These are phyloP conservation scores for Clonostachys solani DNA, from an alignment of 2,329 filamentous ascomycete genomes.

Conservation along the genomic window DNA sequence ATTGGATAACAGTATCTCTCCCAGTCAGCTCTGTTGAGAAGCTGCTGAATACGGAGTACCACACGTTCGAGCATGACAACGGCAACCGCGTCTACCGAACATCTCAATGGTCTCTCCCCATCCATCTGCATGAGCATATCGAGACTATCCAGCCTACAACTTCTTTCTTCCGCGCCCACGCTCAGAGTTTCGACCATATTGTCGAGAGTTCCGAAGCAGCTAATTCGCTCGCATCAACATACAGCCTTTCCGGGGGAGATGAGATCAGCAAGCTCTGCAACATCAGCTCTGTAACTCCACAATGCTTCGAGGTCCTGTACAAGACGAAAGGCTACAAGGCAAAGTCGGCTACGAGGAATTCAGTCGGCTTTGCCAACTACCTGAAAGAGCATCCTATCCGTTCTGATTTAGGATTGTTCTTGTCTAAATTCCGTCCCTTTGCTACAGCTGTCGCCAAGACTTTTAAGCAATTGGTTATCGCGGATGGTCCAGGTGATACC, in stretches of 20 bases:
- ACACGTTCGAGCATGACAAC: constrained; percentile 1
- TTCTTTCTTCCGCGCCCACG: constrained; percentile 2
- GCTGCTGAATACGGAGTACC: constrained; percentile 1
- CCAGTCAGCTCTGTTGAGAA: neutral
- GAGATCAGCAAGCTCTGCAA: neutral
- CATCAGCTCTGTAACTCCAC: neutral
- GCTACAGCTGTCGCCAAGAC: constrained; percentile 1
- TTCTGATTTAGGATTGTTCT: neutral
- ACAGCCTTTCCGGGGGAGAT: neutral
- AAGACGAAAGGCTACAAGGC: constrained; percentile 2
- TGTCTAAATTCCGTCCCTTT: neutral
- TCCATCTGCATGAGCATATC: constrained; percentile 2
- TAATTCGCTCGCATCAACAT: neutral
- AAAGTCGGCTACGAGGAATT: neutral
- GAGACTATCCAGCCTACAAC: constrained; percentile 2
- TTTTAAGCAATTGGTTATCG: constrained; percentile 2
- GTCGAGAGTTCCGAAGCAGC: neutral
- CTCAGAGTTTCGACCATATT: constrained; percentile 1
- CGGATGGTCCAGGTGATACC: neutral
- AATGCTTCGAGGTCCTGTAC: constrained; percentile 1
- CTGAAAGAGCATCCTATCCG: constrained; percentile 1
- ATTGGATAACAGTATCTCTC: constrained; percentile 1
- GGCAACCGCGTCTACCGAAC: neutral
- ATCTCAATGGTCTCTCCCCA: constrained; percentile 1
- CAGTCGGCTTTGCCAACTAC: constrained; percentile 1